These are phyloP conservation scores for Seminavis robusta DNA, from an alignment of 108 stramenopile species.

Conservation along the genomic window DNA sequence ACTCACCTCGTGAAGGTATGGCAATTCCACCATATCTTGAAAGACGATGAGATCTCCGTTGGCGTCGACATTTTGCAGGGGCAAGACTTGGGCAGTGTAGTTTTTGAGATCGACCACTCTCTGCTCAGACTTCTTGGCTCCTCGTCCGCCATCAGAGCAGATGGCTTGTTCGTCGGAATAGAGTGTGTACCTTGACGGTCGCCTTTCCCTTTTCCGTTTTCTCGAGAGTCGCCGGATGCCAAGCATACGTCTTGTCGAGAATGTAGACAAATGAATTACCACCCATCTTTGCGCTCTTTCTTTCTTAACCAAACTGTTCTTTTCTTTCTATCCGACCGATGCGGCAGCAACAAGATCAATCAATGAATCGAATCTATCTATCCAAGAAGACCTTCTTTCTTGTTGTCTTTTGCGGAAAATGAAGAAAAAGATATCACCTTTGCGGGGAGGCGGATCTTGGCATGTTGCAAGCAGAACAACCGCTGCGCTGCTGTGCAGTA, in stretches of 20 bases:
- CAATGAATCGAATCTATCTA: too few relatives aligned
- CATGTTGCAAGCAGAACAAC: too few relatives aligned
- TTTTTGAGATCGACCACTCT: constrained; percentile 68
- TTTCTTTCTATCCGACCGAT: constrained; percentile 5
- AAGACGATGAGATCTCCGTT: constrained; percentile 26
- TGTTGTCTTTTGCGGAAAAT: too few relatives aligned
- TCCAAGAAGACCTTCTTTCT: too few relatives aligned
- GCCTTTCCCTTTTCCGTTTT: constrained; percentile 19
- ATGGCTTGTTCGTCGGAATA: constrained; percentile 29
- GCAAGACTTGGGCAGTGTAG: constrained; percentile 64
- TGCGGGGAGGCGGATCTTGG: too few relatives aligned
- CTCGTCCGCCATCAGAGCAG: constrained; percentile 35
- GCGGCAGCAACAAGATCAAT: too few relatives aligned
- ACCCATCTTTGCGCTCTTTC: too few relatives aligned
- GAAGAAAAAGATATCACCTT: too few relatives aligned
- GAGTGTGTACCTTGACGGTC: constrained; percentile 16
- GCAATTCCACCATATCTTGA: constrained; percentile 83
- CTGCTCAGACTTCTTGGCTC: constrained; percentile 32
- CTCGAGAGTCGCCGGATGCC: constrained; percentile 67
- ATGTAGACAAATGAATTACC: constrained; percentile 59
- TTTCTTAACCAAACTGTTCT: constrained; percentile 8
- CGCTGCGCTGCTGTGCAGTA: too few relatives aligned
- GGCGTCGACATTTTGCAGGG: constrained; percentile 68
- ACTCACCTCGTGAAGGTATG: constrained; percentile 85
- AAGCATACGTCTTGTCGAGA: constrained; percentile 66